Evolutionary conservation across 306 rosid genomes (phyloP).

Genomic region (Nissolia schottii): DNA sequence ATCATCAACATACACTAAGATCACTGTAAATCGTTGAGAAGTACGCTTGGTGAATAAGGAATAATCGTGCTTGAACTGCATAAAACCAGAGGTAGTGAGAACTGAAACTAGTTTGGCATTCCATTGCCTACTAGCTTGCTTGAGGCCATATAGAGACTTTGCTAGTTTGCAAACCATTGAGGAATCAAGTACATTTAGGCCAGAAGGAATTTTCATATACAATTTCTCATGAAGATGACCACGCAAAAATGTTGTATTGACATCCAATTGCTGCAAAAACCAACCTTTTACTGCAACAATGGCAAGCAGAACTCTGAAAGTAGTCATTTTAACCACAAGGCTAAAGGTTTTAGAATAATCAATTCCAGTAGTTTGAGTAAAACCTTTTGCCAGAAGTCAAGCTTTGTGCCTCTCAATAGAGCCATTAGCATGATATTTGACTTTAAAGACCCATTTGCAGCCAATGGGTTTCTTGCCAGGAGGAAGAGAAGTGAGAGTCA

Average conservation of each 20-base stretch:
- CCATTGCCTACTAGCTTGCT: neutral
- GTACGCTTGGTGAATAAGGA: neutral
- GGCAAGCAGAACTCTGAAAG: neutral
- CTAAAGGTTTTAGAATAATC: neutral
- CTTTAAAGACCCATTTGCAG: neutral
- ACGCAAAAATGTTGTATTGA: neutral
- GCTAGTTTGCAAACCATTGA: neutral
- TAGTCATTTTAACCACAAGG: neutral
- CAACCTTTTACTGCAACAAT: neutral
- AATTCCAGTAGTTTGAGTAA: neutral
- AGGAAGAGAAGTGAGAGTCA: neutral
- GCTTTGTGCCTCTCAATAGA: neutral
- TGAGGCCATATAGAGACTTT: neutral
- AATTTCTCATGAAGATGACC: neutral
- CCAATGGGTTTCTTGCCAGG: neutral
- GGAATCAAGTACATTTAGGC: neutral
- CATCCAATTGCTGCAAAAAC: neutral
- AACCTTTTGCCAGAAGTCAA: neutral
- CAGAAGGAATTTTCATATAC: neutral
- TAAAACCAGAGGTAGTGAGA: neutral
- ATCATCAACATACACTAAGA: neutral
- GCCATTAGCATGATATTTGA: neutral
- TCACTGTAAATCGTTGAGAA: neutral
- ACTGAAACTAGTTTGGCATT: neutral
- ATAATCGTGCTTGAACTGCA: too few relatives aligned